A percentile compares a stretch with the other conserved stretches of the same genome.
phyloP scores from a whole-genome alignment of 75 land plant genomes.

The Cryptomeria japonica region DNA sequence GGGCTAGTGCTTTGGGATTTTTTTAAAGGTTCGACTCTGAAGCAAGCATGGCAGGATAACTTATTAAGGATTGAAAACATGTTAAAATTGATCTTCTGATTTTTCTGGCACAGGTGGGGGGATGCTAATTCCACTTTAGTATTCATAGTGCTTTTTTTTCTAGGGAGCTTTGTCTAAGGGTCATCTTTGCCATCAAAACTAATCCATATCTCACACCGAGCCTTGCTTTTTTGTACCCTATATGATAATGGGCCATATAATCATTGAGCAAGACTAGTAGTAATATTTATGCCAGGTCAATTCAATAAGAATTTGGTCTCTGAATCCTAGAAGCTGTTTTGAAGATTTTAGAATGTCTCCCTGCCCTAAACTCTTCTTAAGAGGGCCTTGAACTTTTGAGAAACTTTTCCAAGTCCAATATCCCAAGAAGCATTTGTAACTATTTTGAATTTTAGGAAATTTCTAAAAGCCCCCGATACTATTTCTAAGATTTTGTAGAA shows the following conservation, averaged over 20 bases:
- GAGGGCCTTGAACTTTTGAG: neutral
- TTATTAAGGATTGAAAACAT: neutral
- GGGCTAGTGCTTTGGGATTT: neutral
- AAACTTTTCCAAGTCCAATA: neutral
- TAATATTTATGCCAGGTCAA: neutral
- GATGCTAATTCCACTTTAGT: neutral
- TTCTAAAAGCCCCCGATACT: neutral
- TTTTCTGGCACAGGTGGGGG: neutral
- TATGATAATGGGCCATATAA: no score
- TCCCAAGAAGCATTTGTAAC: neutral
- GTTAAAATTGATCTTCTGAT: neutral
- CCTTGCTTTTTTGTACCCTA: no score
- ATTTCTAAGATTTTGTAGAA: neutral
- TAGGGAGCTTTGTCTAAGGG: no score
- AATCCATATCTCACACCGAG: no score
- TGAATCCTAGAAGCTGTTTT: neutral
- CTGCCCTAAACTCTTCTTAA: neutral
- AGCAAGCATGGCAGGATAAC: neutral
- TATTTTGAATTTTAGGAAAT: neutral
- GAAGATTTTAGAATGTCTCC: neutral
- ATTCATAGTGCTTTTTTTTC: neutral
- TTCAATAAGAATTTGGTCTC: neutral
- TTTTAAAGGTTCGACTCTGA: neutral
- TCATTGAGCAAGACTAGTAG: neutral
- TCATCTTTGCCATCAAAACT: no score